Evolutionary conservation across 768 basidiomycete genomes (phyloP), one percentile per base, ranked within the genome.

Genomic region (Naganishia vishniacii): DNA sequence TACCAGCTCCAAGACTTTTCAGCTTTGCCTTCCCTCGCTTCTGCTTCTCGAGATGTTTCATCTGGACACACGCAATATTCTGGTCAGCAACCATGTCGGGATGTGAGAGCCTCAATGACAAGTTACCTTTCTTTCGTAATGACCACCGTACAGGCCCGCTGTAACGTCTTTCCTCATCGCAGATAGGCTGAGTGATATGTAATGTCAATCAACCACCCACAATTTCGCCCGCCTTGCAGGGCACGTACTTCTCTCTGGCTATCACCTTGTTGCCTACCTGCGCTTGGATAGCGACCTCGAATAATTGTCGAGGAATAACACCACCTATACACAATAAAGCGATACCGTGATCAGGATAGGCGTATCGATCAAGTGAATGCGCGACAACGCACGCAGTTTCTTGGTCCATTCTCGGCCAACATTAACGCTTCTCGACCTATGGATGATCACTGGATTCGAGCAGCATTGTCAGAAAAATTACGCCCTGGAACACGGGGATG

Each of bases 251-350:
- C 75, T 94, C 91, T 29, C 94, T 84, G 3, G 94, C 90, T 49
- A 98, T 84, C 61, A 97, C 83, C 66, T 86, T 89, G 68, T 83
- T 85, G 15, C 93, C 93, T 18, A 95, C 82, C 0, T 86, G 86
- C 37, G 95, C 95, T 73, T 98, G 95, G 59, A 99, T 95, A 1
- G 93, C 88, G 12, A 97, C 86, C 77, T 97, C 93, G 72, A 93
- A 98, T 51, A 91, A 77, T 74, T 97, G 93, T 48, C 88, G 81
- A 29, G 93, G 92, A 32, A 98, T 89, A 41, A 97, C 90, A 71
- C 89, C 89, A 78, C 89, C 72, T 75, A 66, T 20, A 45, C 16
- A 65, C 26, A 11, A 25, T 23, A n/a, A n/a, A n/a, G n/a, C n/a
- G n/a, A n/a, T n/a, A n/a, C n/a, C n/a, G n/a, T n/a, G n/a, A n/a